These are phyloP conservation scores for Collybia sordida DNA, from an alignment of 768 basidiomycete genomes.

Conservation along the genomic window DNA sequence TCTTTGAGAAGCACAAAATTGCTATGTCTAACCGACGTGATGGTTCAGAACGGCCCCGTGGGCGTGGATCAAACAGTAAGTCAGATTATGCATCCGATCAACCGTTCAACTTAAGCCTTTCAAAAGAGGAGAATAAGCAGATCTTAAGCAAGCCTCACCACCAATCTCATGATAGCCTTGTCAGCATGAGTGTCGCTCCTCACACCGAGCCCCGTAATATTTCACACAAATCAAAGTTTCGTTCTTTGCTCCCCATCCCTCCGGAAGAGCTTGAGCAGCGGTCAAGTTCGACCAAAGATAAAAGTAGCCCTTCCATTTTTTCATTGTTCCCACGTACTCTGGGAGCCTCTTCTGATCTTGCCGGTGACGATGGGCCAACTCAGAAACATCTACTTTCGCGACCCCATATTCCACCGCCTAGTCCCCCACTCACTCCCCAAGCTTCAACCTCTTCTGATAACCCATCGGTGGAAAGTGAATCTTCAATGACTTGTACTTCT, in stretches of 20 bases:
- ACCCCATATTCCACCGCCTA: conserved; percentile 22
- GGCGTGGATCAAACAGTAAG: conserved; percentile 67
- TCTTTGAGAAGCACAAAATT: conserved; percentile 88
- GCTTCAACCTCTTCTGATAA: conserved; percentile 27
- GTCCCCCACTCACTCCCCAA: conserved; percentile 38
- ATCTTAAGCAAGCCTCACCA: conserved; percentile 24
- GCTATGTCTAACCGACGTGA: conserved; percentile 87
- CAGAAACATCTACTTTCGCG: conserved; percentile 13
- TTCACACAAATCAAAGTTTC: conserved; percentile 46
- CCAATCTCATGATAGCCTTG: conserved; percentile 40
- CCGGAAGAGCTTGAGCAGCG: conserved; percentile 23
- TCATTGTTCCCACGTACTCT: conserved; percentile 23
- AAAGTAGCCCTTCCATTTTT: conserved; percentile 11
- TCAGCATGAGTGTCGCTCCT: conserved; percentile 40
- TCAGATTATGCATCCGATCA: conserved; percentile 9
- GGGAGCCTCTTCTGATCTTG: conserved; percentile 17
- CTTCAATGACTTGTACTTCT: conserved; percentile 24
- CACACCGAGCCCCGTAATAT: conserved; percentile 31
- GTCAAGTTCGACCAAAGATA: conserved; percentile 15
- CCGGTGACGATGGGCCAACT: conserved; percentile 17
- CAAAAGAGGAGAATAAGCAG: conserved; percentile 59
- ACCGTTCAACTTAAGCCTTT: conserved; percentile 1
- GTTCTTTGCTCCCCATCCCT: conserved; percentile 27
- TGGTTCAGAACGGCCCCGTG: conserved; percentile 60
- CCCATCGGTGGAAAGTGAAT: conserved; percentile 17